Evolutionary conservation across 139 green algal species (phyloP).

Genomic region (Volvox africanus): DNA sequence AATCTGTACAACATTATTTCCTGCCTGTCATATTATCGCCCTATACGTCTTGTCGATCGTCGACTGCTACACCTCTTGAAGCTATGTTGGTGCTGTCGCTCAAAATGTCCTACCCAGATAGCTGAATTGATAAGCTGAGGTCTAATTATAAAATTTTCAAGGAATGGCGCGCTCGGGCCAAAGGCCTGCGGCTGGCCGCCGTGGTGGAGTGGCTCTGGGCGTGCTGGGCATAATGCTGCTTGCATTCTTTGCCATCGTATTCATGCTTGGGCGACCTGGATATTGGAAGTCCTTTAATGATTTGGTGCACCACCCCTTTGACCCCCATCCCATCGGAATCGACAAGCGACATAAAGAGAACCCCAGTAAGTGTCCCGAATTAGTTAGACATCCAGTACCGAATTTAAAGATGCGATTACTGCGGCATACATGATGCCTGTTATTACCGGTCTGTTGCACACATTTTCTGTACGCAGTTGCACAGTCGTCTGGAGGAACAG

Average conservation of each 20-base stretch:
- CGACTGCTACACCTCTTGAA: background rate
- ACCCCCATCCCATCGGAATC: conserved; percentile 47
- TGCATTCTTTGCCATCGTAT: conserved; percentile 51
- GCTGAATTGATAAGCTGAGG: background rate
- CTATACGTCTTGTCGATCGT: conserved; percentile 8
- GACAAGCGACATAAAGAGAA: conserved; percentile 40
- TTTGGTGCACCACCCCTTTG: conserved; percentile 41
- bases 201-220: conserved; percentile 42
- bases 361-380: background rate
- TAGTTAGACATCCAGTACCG: background rate
- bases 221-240: conserved; percentile 52
- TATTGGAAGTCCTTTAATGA: conserved; percentile 34
- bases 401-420: background rate
- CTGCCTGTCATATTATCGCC: too few relatives aligned
- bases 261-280: conserved; percentile 44
- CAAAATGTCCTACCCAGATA: background rate
- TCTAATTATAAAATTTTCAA: background rate
- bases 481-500: background rate
- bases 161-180: background rate
- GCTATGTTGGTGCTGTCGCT: background rate
- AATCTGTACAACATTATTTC: too few relatives aligned
- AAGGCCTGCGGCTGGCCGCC: conserved; percentile 17
- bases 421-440: background rate
- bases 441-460: conserved; percentile 17
- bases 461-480: background rate